Evolutionary conservation across 179 eudicot species (phyloP), one percentile per base, ranked within the genome.

Genomic region (Drosera spatulata): DNA sequence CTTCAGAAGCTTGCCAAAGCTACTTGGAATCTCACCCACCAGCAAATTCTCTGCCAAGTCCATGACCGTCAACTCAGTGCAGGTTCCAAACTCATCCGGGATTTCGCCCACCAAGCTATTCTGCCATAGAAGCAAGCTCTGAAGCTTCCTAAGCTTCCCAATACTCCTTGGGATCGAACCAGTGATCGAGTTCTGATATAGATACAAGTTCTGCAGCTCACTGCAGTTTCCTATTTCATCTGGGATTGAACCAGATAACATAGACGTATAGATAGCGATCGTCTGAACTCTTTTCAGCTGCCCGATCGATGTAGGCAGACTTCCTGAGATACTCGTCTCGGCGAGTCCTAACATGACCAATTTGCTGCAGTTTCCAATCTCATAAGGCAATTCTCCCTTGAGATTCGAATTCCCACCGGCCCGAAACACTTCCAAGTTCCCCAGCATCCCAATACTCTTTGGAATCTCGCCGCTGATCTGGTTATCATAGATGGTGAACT

Each of bases 401-500:
- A 90, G 84, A 78, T 90, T 83, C 59, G 76, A 73, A 59, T 90
- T 90, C 56, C 97, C 97, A 4, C 97, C 95, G 9, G 87, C 95
- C 50, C 97, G 61, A 45, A 87, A 71, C 39, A 69, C 69, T 64
- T 87, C 73, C 61, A 90, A 68, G 10, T 69, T 82, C 53, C 50
- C 53, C 75, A 87, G 61, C 3, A 58, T 66, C 14, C 95, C 96
- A 2, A 87, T 74, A 52, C 82, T 80, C 50, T 39, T 70, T 2
- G 96, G 96, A 61, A 90, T 79, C 58, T 72, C 83, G 1, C 93
- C 90, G 14, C 75, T 71, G 37, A 87, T 59, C 50, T 90, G 83
- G 55, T 90, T 87, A 47, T 90, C 97, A 44, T 72, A 87, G 58
- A 90, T 59, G 3, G 73, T 73, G 1, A 90, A 59, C 38, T 70